Conservation (phyloP, 2,329 filamentous ascomycete species). For the Acephala macrosclerotiorum region DNA sequence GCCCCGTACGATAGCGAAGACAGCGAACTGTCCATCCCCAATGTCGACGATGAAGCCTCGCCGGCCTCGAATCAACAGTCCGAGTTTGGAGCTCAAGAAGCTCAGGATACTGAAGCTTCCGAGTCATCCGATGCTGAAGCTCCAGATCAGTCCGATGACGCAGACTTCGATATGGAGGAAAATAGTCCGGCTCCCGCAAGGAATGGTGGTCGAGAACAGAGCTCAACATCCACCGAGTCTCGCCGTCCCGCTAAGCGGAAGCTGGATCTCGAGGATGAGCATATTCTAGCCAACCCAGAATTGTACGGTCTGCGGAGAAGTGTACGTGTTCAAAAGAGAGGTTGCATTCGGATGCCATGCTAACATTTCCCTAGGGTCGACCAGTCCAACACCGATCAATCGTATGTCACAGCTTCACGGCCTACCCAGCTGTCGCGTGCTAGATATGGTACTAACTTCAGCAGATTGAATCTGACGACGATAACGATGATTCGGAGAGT, state of each 20-base stretch:
- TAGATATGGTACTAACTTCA: slow-evolving; percentile 32
- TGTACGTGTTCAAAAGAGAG: slow-evolving; percentile 61
- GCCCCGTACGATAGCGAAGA: slow-evolving; percentile 68
- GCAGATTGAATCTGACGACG: slow-evolving; percentile 63
- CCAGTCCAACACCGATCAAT: slow-evolving; percentile 61
- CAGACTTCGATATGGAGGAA: slow-evolving; percentile 78
- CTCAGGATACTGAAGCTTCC: slow-evolving; percentile 40
- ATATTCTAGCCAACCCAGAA: slow-evolving; percentile 90
- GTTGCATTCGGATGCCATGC: slow-evolving; percentile 41
- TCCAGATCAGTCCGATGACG: slow-evolving; percentile 69
- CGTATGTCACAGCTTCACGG: slow-evolving; percentile 50
- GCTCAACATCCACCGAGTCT: slow-evolving; percentile 75
- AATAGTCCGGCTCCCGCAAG: slow-evolving; percentile 58
- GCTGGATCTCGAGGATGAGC: slow-evolving; percentile 72
- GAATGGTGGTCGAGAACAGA: slow-evolving; percentile 56
- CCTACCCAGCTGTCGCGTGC: slow-evolving; percentile 21
- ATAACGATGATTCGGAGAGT: slow-evolving; percentile 72
- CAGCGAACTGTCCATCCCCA: slow-evolving; percentile 71
- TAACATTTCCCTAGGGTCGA: slow-evolving; percentile 53
- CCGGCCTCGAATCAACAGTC: slow-evolving; percentile 50
- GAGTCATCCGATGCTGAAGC: slow-evolving; percentile 42
- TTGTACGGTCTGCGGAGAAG: slow-evolving; percentile 94
- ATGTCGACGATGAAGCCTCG: slow-evolving; percentile 58
- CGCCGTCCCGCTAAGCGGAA: slow-evolving; percentile 78
- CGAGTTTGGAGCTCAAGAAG: slow-evolving; percentile 42